A percentile compares a stretch with the other conserved stretches of the same genome.
Evolutionary conservation across 1,284 basidiomycete species (phyloP).

Genomic region (Puccinia hordei): DNA sequence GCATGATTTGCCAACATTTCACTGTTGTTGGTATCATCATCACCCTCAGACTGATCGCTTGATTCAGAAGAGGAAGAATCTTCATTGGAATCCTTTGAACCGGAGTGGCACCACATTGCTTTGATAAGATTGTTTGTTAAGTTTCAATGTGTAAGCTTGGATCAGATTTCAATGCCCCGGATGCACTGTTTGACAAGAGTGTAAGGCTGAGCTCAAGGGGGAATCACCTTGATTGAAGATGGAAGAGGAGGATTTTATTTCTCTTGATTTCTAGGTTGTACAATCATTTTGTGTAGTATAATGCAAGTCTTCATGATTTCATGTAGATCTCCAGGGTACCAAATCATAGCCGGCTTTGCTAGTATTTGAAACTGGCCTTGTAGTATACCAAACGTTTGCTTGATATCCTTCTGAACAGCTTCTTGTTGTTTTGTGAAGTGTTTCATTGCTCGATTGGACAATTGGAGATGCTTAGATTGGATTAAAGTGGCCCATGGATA

Average conservation of each 20-base stretch:
- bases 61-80: too few species aligned
- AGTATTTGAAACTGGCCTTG: not conserved
- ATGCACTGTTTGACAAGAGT: too few species aligned
- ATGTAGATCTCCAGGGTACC: not conserved
- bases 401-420: constrained; percentile 10
- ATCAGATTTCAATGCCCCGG: not conserved
- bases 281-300: constrained; percentile 6
- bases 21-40: too few species aligned
- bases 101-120: not conserved
- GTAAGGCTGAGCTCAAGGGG: too few species aligned
- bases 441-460: too few species aligned
- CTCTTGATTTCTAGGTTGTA: not conserved
- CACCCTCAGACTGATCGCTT: too few species aligned
- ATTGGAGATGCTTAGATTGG: not conserved
- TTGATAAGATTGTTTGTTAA: not conserved
- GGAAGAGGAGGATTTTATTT: not conserved
- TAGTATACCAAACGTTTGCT: constrained; percentile 19
- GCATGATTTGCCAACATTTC: too few species aligned
- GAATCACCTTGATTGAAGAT: too few species aligned
- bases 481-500: not conserved
- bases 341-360: not conserved
- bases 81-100: not conserved
- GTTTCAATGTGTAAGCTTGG: not conserved
- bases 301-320: too few species aligned
- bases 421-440: too few species aligned